Evolutionary conservation across 169 alveolate genomes (phyloP).

Genomic region (Neospora caninum): DNA sequence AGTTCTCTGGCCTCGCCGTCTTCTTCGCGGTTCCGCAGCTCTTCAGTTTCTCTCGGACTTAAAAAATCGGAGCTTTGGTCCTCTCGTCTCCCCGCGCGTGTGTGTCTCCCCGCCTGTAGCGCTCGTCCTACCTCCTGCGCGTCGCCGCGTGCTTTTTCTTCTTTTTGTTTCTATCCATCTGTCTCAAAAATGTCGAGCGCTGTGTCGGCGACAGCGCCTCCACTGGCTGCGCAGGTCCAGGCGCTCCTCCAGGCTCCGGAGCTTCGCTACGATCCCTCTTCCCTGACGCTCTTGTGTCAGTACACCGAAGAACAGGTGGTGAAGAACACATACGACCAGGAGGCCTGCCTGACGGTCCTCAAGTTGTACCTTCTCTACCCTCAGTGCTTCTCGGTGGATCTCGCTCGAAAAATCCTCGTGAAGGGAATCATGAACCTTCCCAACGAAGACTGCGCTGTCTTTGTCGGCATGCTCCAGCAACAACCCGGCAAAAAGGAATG

Average conservation of each 20-base stretch:
- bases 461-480: constrained; percentile 45
- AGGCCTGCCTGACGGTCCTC: constrained; percentile 51
- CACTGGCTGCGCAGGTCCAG: background rate
- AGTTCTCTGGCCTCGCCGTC: background rate
- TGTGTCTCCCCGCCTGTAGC: no score
- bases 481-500: constrained; percentile 51
- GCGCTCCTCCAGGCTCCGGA: constrained; percentile 22
- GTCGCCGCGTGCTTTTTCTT: no score
- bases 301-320: constrained; percentile 36
- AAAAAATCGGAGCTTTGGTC: no score
- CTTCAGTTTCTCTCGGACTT: no score
- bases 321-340: constrained; percentile 51
- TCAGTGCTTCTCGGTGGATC: constrained; percentile 62
- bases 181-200: background rate
- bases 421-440: constrained; percentile 55
- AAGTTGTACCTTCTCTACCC: constrained; percentile 60
- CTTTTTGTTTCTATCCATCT: background rate
- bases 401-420: constrained; percentile 53
- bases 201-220: background rate
- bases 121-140: no score
- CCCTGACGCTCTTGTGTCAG: constrained; percentile 8
- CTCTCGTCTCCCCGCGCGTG: no score
- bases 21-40: background rate
- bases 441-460: constrained; percentile 37
- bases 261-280: constrained; percentile 39